These are phyloP conservation scores for Vitis hybrid DNA, from an alignment of 177 flowering plant genomes.

Conservation along the genomic window DNA sequence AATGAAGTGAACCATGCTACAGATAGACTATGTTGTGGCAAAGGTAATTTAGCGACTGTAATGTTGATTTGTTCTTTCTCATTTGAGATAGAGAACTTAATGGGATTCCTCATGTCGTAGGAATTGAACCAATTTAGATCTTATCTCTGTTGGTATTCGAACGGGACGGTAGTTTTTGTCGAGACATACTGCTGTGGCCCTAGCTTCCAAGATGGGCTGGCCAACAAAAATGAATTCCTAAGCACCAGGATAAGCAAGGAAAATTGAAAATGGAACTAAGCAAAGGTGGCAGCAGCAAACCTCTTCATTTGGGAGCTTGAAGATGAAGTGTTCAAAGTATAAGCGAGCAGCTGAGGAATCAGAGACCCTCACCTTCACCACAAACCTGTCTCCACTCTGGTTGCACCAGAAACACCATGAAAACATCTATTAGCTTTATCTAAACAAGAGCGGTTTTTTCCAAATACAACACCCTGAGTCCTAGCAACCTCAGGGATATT, in stretches of 20 bases:
- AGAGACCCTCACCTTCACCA: constrained; percentile 76
- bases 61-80: no score
- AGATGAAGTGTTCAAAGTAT: constrained; percentile 74
- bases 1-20: no score
- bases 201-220: constrained; percentile 87
- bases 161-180: constrained; percentile 78
- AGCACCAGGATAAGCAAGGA: not conserved
- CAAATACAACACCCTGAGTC: no score
- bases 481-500: no score
- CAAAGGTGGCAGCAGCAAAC: constrained; percentile 25
- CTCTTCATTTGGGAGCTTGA: constrained; percentile 82
- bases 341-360: constrained; percentile 81
- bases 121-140: constrained; percentile 64
- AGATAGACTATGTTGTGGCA: no score
- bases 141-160: constrained; percentile 70
- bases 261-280: not conserved
- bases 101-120: constrained; percentile 41
- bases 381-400: constrained; percentile 86
- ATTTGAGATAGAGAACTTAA: constrained; percentile 10
- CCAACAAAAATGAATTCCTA: not conserved
- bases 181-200: constrained; percentile 81
- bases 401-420: constrained; percentile 16
- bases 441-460: not conserved
- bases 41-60: no score
- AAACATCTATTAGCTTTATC: constrained; percentile 1